Evolutionary conservation across 371 early-diverging fungal genomes (phyloP), one percentile per base, ranked within the genome.

Genomic region (Syncephalastrum contaminatum): DNA sequence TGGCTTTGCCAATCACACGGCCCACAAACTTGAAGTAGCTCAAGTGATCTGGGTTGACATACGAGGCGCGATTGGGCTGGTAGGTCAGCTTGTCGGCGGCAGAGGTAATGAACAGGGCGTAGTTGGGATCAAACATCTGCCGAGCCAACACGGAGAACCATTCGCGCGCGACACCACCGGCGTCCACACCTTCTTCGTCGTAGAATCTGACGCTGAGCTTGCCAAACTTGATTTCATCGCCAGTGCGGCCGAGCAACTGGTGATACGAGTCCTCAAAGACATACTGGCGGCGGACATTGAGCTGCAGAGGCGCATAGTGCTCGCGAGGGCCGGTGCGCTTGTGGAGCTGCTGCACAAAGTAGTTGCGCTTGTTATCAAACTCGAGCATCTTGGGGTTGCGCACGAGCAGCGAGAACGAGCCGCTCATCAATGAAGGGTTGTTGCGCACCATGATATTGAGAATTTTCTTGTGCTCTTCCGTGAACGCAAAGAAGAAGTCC

Each of bases 121-220:
- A 97, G 73, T 98, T 91, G 10, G 99, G 99, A 72, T 99, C 95
- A 77, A 99, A 96, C 95, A 98, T 98, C 67, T 97, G 96, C 49
- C 95, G 82, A 7, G 98, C 90, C 4, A 99, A 82, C 8, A 92
- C 96, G 50, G 90, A 89, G 85, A 95, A 98, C 98, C 99, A 99
- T 76, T 99, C 99, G 57, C 99, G 88, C 4, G 97, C 93, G 15
- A 99, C 91, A 50, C 99, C 99, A 36, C 99, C 99, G 22, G 92
- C 97, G 83, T 99, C 99, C 1, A 98, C 91, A 50, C 99, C 99
- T 64, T 98, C 98, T 78, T 99, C 99, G 19, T 94, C 94, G 56
- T 90, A 82, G 78, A 99, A 99, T 48, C 92, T 88, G 20, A 99
- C 96, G 63, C 86, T 89, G 43, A 99, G 81, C 66, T 94, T 96